phyloP scores from a whole-genome alignment of 805 yeast genomes.

The Saturnispora sekii region DNA sequence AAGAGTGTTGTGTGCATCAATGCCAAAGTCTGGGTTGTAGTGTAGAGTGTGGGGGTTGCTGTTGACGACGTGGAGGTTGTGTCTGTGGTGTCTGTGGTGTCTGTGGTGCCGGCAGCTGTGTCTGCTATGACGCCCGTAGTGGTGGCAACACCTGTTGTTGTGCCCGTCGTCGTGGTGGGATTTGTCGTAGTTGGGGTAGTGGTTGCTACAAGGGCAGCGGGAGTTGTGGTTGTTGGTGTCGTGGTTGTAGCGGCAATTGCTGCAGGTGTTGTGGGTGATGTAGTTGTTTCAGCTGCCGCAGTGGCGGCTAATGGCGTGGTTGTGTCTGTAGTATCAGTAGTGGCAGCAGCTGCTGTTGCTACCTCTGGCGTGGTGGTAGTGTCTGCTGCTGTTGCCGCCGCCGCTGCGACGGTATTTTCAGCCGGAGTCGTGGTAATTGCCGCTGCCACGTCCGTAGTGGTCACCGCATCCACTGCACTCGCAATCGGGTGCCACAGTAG shows the following conservation, averaged over 20 bases:
- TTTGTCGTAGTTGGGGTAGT: too few species aligned
- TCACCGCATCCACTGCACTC: constrained; percentile 9
- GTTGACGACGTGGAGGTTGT: constrained; percentile 16
- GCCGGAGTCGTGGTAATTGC: constrained; percentile 7
- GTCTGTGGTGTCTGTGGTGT: neutral
- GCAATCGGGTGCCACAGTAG: constrained; percentile 12
- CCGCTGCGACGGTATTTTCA: constrained; percentile 5
- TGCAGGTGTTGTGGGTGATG: too few species aligned
- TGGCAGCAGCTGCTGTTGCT: constrained; percentile 6
- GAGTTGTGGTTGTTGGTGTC: constrained; percentile 21
- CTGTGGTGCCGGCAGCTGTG: too few species aligned
- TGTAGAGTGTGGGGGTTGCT: constrained; percentile 12
- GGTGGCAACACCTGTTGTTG: neutral
- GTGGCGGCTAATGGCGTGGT: constrained; percentile 10
- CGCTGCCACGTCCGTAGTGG: constrained; percentile 6
- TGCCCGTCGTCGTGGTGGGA: too few species aligned
- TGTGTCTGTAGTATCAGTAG: constrained; percentile 9
- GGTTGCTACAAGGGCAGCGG: constrained; percentile 14
- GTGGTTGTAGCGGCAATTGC: too few species aligned
- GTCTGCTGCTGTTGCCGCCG: constrained; percentile 7
- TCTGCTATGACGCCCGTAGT: neutral
- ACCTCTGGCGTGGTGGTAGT: constrained; percentile 5
- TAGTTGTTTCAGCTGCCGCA: constrained; percentile 21
- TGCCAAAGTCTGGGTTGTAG: constrained; percentile 21
- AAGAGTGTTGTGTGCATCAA: constrained; percentile 38